These are phyloP conservation scores for Sphaerobolus stellatus DNA, from an alignment of 1,284 basidiomycete genomes.

Conservation along the genomic window DNA sequence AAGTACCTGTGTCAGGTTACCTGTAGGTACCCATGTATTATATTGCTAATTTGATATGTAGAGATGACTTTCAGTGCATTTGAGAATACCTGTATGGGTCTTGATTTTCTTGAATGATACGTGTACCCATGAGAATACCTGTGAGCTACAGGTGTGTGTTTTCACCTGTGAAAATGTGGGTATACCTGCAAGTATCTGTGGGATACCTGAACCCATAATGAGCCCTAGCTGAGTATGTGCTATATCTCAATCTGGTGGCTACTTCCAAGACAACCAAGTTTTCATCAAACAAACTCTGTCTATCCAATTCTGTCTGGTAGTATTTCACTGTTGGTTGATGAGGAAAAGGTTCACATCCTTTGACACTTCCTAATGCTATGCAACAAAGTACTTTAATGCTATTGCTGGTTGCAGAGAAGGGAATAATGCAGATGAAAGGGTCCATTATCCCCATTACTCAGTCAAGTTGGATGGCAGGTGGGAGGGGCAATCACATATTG, in stretches of 20 bases:
- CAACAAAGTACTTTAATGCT: constrained; percentile 22
- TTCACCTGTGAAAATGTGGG: no score
- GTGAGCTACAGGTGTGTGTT: no score
- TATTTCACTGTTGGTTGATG: constrained; percentile 31
- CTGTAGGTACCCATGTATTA: no score
- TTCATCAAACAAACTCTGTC: constrained; percentile 20
- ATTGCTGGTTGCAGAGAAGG: constrained; percentile 20
- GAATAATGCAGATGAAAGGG: constrained; percentile 25
- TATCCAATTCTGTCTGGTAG: constrained; percentile 34
- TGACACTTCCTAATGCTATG: constrained; percentile 30
- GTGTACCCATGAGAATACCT: no score
- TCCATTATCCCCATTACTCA: constrained; percentile 11
- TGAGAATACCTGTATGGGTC: no score
- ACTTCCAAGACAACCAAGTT: constrained; percentile 28
- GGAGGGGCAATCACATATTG: constrained; percentile 3
- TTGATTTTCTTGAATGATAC: no score
- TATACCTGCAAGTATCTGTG: no score
- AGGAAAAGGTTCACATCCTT: constrained; percentile 27
- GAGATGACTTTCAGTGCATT: no score
- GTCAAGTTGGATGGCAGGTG: constrained; percentile 22
- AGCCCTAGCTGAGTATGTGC: no score
- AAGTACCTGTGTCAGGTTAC: no score
- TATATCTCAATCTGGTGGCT: constrained; percentile 37
- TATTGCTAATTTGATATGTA: no score
- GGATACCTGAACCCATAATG: no score